Base-by-base conservation (phyloP, 2,329 filamentous ascomycete genomes). In the Alternaria gansuensis region DNA sequence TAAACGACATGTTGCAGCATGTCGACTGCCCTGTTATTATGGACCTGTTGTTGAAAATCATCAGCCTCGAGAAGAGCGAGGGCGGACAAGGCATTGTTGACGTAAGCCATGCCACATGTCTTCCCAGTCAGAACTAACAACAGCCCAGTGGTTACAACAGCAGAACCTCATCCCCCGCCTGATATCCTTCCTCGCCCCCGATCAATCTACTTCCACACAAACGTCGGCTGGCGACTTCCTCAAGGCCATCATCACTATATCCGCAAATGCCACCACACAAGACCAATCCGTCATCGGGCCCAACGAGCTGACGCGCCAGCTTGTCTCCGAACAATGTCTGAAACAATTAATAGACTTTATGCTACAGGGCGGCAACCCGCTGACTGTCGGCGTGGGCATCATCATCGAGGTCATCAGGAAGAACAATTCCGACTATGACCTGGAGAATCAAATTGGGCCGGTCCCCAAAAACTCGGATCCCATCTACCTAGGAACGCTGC, bases 221-320 rank as follows among this genome's bases (percentile, higher is more conserved):
- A 98, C 95, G 0, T 96, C 95, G 0, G 95, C 95, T 0, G 95
- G 95, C 41, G 95, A 99, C 75, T 99, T 99, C 68, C 86, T 99
- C 70, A 99, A 99, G 78, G 95, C 95, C 40, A 97, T 99, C 74
- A 98, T 99, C 67, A 99, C 95, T 26, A 97, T 99, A 58, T 98
- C 95, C 1, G 95, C 95, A 60, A 99, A 99, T 74, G 95, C 95
- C 3, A 97, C 94, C 1, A 95, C 97, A 69, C 96, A 97, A 72
- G 95, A 99, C 73, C 93, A 97, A 75, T 95, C 94, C n/a, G 97
- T 96, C 71, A 98, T 99, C 75, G 95, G 95, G 3, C 95, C 95
- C 4, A 99, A 99, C 76, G 95, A 97, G 74, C 85, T 99, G 49
- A 99, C 95, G 5, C 89, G 95, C 39, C 93, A 99, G 78, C 85